phyloP scores from a whole-genome alignment of 2,329 filamentous ascomycete genomes.

The Beauveria scarabaeidicola region DNA sequence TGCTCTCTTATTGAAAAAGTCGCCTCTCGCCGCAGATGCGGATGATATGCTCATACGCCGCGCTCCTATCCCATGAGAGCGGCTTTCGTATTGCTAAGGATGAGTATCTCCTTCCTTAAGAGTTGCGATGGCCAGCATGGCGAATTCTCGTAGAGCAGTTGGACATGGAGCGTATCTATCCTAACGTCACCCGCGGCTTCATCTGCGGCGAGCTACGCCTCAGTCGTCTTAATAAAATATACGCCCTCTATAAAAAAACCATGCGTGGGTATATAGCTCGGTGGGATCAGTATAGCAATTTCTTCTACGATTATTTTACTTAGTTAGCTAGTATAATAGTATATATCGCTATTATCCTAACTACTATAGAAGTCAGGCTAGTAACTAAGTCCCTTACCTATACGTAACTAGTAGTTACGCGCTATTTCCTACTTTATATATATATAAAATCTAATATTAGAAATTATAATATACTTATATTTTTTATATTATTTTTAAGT shows the following conservation, averaged over 20 bases:
- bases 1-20: no score
- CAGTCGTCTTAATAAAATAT: neutral
- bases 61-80: neutral
- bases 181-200: neutral
- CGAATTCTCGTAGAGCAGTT: neutral
- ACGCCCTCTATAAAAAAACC: neutral
- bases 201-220: neutral
- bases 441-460: no score
- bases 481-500: no score
- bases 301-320: no score
- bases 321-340: neutral
- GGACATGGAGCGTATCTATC: neutral
- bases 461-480: no score
- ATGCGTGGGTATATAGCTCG: neutral
- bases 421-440: no score
- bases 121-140: neutral
- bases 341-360: neutral
- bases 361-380: neutral
- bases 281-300: neutral
- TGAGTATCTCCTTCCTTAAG: neutral
- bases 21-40: no score
- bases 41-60: neutral
- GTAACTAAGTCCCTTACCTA: neutral
- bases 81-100: neutral
- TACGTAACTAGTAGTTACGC: no score